Base-by-base conservation (phyloP, 148 eudicot genomes). In the Fagopyrum homotropicum region DNA sequence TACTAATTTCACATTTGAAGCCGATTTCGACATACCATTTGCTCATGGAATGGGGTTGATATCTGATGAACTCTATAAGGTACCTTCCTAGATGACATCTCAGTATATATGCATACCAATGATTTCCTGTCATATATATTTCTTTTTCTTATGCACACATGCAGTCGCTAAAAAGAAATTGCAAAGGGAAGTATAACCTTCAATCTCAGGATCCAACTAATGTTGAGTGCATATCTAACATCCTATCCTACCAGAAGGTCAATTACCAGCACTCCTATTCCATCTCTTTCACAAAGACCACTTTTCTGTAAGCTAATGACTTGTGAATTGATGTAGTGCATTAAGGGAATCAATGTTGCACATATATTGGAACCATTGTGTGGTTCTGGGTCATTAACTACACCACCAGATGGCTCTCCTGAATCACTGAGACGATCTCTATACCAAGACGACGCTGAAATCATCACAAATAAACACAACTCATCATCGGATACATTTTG, bases 31-130 rank as follows among this genome's bases (percentile, higher is more conserved):
- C 16, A 70, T 82, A 64, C 79, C 80, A 8, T 84, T 71, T 78
- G 73, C 77, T 69, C 84, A 84, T 82, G 85, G 87, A 48, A 84
- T 84, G 87, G 87, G 82, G 44, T 75, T 84, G 72, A 84, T 84
- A 63, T 84, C 84, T 1, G 81, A 83, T 73, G 88, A 83, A 81
- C 81, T 75, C 15, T 74, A 75, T 3, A 69, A 75, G 77, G 77
- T 75, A 50, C 59, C 15, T 35, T 68, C 80, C 5, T 84, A 29
- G 12, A 43, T 29, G 26, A 63, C 8, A 47, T 7, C 40, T 19
- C 26, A 48, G 16, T 2, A 35, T 1, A 35, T 35, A 35, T 35
- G 40, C 26, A 22, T 22, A 35, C 40, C 40, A 35, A 35, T 35
- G 40, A 2, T 35, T 35, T 35, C 40, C 40, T 35, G 2, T 35